Base-by-base conservation (phyloP, 805 yeast species). In the Suhomyces emberorum region DNA sequence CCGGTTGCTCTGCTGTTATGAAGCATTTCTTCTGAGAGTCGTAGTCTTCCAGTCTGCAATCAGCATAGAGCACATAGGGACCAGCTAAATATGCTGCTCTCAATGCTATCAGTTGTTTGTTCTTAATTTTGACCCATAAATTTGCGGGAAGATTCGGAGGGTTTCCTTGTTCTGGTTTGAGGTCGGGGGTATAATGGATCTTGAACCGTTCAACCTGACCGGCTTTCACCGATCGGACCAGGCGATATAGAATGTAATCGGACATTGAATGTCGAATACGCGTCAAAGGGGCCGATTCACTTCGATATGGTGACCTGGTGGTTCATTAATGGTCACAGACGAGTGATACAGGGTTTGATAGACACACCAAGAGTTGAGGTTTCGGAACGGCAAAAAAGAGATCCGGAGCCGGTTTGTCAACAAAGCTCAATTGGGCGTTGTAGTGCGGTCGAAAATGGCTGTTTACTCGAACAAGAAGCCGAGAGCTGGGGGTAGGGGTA, bases 51-150 rank as follows among this genome's bases (percentile, higher is more conserved):
- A 91, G 80, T 30, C 81, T 69, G 32, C 93, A 77, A 57, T 91
- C 97, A 15, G 81, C 85, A 51, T 93, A 93, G 4, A 93, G 61
- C 2, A 86, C 70, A 54, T 79, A 91, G 0, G 98, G 98, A 0
- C 98, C 98, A 1, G 89, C 81, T 29, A 93, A 59, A 49, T 81
- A 87, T 1, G 95, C 84, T 0, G 97, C 95, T 19, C 95, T 61
- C 46, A 87, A 55, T 1, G 93, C 72, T 3, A 85, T 63, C 45
- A 77, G 75, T 56, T 88, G 96, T 3, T 63, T 65, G 59, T 89
- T 89, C 50, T 76, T 78, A 25, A 89, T 74, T 36, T 76, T 73
- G 15, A 83, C 58, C 72, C 75, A 80, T 7, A 69, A 43, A 26
- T 49, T 55, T 7, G 38, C 23, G 4, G 60, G 63, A 10, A 54